phyloP scores from a whole-genome alignment of 139 green algal genomes.

The Chlamydomonas sp. region DNA sequence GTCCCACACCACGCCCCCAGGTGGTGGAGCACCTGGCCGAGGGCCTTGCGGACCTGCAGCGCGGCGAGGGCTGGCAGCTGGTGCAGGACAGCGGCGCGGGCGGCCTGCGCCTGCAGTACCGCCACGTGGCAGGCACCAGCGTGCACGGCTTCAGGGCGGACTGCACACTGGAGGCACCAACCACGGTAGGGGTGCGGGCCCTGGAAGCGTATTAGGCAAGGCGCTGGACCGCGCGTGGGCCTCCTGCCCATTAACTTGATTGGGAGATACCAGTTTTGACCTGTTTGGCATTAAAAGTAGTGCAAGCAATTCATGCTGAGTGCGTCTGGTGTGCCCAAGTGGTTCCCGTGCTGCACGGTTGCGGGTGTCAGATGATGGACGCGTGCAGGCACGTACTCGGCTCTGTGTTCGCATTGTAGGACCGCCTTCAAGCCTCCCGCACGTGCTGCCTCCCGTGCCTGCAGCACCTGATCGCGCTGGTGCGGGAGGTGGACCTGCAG shows the following conservation, averaged over 20 bases:
- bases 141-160: constrained; percentile 50
- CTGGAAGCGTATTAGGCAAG: no score
- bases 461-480: constrained; percentile 48
- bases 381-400: background rate
- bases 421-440: background rate
- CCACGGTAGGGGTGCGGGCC: constrained; percentile 10
- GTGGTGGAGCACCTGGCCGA: constrained; percentile 3
- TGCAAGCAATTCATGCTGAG: no score
- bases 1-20: background rate
- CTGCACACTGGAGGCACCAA: constrained; percentile 34
- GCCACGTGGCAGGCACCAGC: background rate
- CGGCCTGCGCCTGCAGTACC: constrained; percentile 41
- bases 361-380: background rate
- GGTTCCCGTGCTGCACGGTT: no score
- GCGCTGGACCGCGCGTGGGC: no score
- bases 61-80: constrained; percentile 27
- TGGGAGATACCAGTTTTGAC: no score
- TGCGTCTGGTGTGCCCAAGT: no score
- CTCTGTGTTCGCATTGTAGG: background rate
- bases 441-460: background rate
- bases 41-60: constrained; percentile 5
- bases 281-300: no score
- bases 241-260: no score
- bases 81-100: constrained; percentile 1
- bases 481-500: constrained; percentile 55